Conservation (phyloP, 805 yeast species). For the Komagataella populi region DNA sequence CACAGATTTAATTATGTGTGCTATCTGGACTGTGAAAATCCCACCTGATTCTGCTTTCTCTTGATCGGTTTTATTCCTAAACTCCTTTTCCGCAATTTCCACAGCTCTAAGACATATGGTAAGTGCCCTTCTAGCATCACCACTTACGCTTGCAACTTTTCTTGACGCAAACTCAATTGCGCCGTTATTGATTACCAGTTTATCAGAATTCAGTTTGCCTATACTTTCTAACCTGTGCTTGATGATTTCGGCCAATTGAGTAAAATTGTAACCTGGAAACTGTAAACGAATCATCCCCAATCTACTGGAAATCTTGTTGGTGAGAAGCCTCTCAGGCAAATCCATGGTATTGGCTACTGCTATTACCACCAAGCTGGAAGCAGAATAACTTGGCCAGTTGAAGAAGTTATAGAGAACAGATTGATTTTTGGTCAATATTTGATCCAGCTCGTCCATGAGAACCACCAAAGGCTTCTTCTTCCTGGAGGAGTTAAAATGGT, state of each 20-base stretch:
- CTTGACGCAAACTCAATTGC: constrained; percentile 89
- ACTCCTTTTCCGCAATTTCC: constrained; percentile 68
- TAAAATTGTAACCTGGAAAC: constrained; percentile 79
- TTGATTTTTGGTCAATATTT: constrained; percentile 70
- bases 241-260: constrained; percentile 66
- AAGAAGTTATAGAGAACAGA: constrained; percentile 89
- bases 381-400: constrained; percentile 87
- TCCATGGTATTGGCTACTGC: constrained; percentile 98
- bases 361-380: constrained; percentile 71
- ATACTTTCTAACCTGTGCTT: constrained; percentile 48
- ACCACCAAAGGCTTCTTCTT: constrained; percentile 50
- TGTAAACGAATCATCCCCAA: constrained; percentile 78
- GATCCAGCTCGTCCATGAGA: constrained; percentile 87
- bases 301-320: constrained; percentile 84
- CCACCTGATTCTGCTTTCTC: constrained; percentile 20
- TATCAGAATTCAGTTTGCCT: constrained; percentile 21
- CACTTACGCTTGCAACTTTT: constrained; percentile 91
- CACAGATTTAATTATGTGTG: constrained; percentile 69
- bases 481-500: constrained; percentile 34
- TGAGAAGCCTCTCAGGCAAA: constrained; percentile 75
- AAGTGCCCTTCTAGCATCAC: constrained; percentile 91
- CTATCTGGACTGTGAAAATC: constrained; percentile 45
- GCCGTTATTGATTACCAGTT: constrained; percentile 39
- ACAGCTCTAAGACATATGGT: constrained; percentile 82
- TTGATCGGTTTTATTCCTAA: constrained; percentile 18